Conservation (phyloP, 2,329 filamentous ascomycete genomes). For the Fusarium armeniacum region DNA sequence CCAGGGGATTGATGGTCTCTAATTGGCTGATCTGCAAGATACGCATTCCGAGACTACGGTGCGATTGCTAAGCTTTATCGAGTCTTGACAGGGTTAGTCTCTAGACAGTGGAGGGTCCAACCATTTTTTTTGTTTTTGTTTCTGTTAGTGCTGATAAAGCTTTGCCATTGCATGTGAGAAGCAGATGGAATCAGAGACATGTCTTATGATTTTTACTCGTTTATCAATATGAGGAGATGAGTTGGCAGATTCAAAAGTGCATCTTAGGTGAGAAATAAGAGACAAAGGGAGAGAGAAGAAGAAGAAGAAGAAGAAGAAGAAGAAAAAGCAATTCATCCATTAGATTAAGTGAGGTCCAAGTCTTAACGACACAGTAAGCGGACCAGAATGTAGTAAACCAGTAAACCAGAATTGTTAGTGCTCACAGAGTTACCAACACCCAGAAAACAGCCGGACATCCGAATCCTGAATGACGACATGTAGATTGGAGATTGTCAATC, state of each 20-base stretch:
- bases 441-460: conserved; percentile 19
- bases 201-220: conserved; percentile 7
- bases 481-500: neutral
- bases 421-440: conserved; percentile 31
- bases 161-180: neutral
- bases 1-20: conserved; percentile 15
- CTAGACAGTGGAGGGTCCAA: neutral
- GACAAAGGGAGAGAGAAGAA: neutral
- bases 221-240: conserved; percentile 3
- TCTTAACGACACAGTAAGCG: conserved; percentile 1
- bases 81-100: conserved; percentile 4
- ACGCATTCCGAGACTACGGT: conserved; percentile 19
- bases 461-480: conserved; percentile 23
- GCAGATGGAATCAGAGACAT: conserved; percentile 1
- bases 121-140: neutral
- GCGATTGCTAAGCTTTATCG: conserved; percentile 42
- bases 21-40: conserved; percentile 35
- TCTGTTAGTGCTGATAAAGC: conserved; percentile 42
- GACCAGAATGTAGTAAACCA: neutral
- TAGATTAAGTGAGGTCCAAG: neutral
- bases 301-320: neutral
- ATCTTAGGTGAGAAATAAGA: conserved; percentile 29
- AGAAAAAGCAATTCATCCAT: neutral
- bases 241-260: conserved; percentile 15
- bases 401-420: conserved; percentile 18